A percentile compares a stretch with the other conserved stretches of the same genome.
Evolutionary conservation across 306 rosid species (phyloP).

Genomic region (Bauhinia variegata): DNA sequence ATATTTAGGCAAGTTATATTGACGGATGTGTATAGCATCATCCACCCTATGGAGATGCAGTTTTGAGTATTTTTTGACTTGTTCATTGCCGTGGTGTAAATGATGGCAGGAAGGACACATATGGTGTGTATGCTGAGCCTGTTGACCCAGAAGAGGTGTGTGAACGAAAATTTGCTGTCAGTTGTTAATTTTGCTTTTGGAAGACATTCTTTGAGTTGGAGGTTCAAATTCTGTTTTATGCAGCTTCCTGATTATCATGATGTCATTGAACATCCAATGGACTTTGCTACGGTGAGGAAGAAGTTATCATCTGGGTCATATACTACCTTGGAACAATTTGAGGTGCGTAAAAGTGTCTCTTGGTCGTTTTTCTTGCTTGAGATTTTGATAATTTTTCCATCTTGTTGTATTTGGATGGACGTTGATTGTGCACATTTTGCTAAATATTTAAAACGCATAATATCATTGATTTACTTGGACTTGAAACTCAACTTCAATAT

Average conservation of each 20-base stretch:
- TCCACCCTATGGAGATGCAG: conserved; percentile 6
- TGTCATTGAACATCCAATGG: conserved; percentile 96
- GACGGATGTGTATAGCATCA: neutral
- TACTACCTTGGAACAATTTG: conserved; percentile 80
- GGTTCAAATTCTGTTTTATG: conserved; percentile 44
- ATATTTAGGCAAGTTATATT: neutral
- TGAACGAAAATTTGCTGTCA: conserved; percentile 4
- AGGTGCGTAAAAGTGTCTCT: conserved; percentile 60
- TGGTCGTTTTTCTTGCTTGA: conserved; percentile 13
- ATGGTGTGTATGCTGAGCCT: conserved; percentile 95
- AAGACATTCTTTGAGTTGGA: conserved; percentile 30
- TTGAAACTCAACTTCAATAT: neutral
- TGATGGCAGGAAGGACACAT: conserved; percentile 92
- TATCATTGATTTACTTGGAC: too few relatives aligned
- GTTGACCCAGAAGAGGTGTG: conserved; percentile 98
- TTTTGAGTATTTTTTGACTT: conserved; percentile 23
- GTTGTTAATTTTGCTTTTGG: conserved; percentile 31
- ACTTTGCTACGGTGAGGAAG: conserved; percentile 88
- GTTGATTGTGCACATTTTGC: conserved; percentile 7
- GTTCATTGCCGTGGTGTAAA: conserved; percentile 18
- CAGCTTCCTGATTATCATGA: conserved; percentile 98
- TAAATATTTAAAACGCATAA: too few relatives aligned
- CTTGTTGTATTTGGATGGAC: conserved; percentile 19
- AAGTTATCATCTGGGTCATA: conserved; percentile 77
- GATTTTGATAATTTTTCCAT: conserved; percentile 30